These are phyloP conservation scores for Collybia sordida DNA, from an alignment of 768 basidiomycete genomes.

Conservation along the genomic window DNA sequence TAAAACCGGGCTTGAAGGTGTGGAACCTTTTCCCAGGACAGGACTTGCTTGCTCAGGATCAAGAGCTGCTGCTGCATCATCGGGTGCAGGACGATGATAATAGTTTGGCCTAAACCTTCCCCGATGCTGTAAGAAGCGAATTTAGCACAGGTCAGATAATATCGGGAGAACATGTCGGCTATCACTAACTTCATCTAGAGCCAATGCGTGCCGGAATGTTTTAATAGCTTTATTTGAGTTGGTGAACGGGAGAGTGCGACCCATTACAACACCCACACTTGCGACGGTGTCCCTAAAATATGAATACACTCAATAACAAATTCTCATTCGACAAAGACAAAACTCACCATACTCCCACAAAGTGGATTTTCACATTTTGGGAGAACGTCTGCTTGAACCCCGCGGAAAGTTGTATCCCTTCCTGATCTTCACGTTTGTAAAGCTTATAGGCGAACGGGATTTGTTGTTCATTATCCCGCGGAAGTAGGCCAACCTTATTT, in stretches of 20 bases:
- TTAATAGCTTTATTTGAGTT: slow-evolving; percentile 60
- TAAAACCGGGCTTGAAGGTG: background rate
- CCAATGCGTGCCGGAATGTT: slow-evolving; percentile 74
- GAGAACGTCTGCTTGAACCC: slow-evolving; percentile 78
- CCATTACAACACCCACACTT: slow-evolving; percentile 67
- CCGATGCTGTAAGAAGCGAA: slow-evolving; percentile 46
- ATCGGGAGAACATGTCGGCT: background rate
- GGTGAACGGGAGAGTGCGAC: slow-evolving; percentile 66
- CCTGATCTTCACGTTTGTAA: slow-evolving; percentile 53
- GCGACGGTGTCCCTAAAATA: slow-evolving; percentile 72
- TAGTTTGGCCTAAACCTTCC: slow-evolving; percentile 63
- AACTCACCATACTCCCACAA: slow-evolving; percentile 74
- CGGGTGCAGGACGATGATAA: slow-evolving; percentile 49
- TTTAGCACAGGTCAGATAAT: background rate
- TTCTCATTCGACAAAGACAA: background rate
- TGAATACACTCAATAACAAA: background rate
- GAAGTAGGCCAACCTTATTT: slow-evolving; percentile 66
- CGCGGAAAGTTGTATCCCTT: slow-evolving; percentile 44
- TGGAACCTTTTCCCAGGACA: background rate
- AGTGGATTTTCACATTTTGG: slow-evolving; percentile 67
- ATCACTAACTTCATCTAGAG: slow-evolving; percentile 70
- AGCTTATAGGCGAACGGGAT: slow-evolving; percentile 74
- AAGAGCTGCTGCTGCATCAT: slow-evolving; percentile 13
- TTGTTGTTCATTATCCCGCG: slow-evolving; percentile 66
- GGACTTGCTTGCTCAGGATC: slow-evolving; percentile 27